Conservation (phyloP, 2,329 filamentous ascomycete species). For the Paecilomyces sp. region DNA sequence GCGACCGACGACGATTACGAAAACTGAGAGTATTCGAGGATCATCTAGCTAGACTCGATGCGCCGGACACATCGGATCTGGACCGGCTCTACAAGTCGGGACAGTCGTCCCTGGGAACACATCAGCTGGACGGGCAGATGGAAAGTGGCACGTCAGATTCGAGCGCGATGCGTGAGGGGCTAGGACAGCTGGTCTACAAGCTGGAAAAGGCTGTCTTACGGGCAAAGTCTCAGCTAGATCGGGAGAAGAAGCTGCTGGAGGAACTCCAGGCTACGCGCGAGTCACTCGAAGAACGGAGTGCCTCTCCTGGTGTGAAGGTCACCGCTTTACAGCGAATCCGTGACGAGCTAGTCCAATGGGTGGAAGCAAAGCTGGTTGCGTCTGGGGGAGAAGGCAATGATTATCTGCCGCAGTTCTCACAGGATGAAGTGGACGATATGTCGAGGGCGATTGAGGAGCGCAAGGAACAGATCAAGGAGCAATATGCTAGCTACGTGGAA, state of each 20-base stretch:
- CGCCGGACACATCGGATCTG: slow-evolving; percentile 13
- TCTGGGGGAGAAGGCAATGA: slow-evolving; percentile 22
- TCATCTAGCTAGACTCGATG: slow-evolving; percentile 35
- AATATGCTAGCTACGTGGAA: slow-evolving; percentile 29
- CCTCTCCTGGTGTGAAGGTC: slow-evolving; percentile 15
- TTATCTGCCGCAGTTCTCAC: slow-evolving; percentile 16
- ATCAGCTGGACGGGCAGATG: slow-evolving; percentile 9
- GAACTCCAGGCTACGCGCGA: slow-evolving; percentile 20
- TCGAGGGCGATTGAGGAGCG: slow-evolving; percentile 21
- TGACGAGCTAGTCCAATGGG: slow-evolving; percentile 45
- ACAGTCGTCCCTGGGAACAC: slow-evolving; percentile 7
- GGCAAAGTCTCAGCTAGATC: slow-evolving; percentile 28
- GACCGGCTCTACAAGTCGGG: slow-evolving; percentile 13
- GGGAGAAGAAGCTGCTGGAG: slow-evolving; percentile 27
- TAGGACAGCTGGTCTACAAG: slow-evolving; percentile 29
- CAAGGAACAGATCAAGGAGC: slow-evolving; percentile 24
- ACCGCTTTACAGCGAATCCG: slow-evolving; percentile 38
- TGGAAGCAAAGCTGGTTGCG: slow-evolving; percentile 42
- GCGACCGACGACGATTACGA: slow-evolving; percentile 37
- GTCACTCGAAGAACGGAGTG: slow-evolving; percentile 3
- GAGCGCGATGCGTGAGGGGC: slow-evolving; percentile 9
- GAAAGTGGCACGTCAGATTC: slow-evolving; percentile 5
- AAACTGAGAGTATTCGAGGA: slow-evolving; percentile 42
- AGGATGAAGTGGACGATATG: slow-evolving; percentile 23
- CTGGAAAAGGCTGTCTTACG: slow-evolving; percentile 33